Evolutionary conservation across 1,284 basidiomycete species (phyloP).

Genomic region (Malassezia cuniculi): DNA sequence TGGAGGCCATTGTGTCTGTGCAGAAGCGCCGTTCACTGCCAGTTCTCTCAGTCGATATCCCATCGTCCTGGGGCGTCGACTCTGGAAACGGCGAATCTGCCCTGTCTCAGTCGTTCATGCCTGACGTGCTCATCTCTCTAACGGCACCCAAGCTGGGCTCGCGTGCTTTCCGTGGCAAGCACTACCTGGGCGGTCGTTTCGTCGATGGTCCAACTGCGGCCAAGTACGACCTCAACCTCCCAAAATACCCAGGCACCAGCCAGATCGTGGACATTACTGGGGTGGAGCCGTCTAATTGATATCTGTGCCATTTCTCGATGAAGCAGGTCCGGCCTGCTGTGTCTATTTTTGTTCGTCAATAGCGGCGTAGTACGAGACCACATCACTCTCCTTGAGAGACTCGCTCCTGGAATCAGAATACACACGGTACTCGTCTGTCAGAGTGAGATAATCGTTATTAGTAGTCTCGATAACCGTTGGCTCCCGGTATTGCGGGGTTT

Average conservation of each 20-base stretch:
- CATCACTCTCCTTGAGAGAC: too few relatives aligned
- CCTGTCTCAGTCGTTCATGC: conserved; percentile 51
- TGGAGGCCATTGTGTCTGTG: conserved; percentile 53
- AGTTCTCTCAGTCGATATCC: conserved; percentile 64
- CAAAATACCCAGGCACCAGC: conserved; percentile 27
- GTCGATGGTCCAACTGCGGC: conserved; percentile 50
- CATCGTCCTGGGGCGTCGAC: conserved; percentile 89
- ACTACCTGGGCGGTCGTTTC: conserved; percentile 87
- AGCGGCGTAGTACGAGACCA: too few relatives aligned
- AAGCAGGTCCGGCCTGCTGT: too few relatives aligned
- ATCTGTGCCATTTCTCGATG: too few relatives aligned
- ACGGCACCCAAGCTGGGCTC: conserved; percentile 89
- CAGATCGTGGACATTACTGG: conserved; percentile 43
- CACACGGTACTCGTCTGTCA: too few relatives aligned
- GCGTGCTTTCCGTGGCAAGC: conserved; percentile 56
- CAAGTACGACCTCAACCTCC: conserved; percentile 25
- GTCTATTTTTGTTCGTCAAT: too few relatives aligned
- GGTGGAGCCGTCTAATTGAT: too few relatives aligned
- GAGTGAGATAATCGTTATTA: too few relatives aligned
- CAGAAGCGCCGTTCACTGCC: conserved; percentile 13
- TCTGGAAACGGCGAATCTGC: conserved; percentile 48
- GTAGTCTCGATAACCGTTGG: too few relatives aligned
- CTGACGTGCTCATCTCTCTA: conserved; percentile 72
- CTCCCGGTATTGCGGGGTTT: too few relatives aligned
- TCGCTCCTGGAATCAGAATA: too few relatives aligned